Conservation (phyloP, 805 yeast species). For the Sporopachydermia lactativora region DNA sequence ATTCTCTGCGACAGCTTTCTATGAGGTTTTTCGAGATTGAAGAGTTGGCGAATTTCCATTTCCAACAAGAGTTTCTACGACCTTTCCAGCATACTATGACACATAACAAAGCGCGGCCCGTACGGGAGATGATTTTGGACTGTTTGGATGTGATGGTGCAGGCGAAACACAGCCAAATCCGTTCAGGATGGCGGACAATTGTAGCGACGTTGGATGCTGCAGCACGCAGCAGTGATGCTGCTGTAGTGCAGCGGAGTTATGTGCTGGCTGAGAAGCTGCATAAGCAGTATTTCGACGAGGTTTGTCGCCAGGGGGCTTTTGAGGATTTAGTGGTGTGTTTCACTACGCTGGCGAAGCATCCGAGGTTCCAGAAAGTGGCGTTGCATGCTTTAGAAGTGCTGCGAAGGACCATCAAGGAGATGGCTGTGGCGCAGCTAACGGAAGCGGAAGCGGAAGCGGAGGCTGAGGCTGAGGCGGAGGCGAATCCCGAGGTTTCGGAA, state of each 20-base stretch:
- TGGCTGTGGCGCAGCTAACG: slow-evolving; percentile 14
- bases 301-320: slow-evolving; percentile 56
- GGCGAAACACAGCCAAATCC: slow-evolving; percentile 57
- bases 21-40: slow-evolving; percentile 88
- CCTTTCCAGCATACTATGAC: slow-evolving; percentile 76
- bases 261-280: slow-evolving; percentile 49
- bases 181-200: slow-evolving; percentile 92
- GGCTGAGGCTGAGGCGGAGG: slow-evolving; percentile 12
- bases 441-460: slow-evolving; percentile 9
- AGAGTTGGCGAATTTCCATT: slow-evolving; percentile 88
- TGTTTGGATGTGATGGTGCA: slow-evolving; percentile 77
- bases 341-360: slow-evolving; percentile 73
- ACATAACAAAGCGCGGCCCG: slow-evolving; percentile 52
- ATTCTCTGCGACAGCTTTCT: slow-evolving; percentile 83
- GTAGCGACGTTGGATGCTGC: slow-evolving; percentile 66
- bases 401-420: slow-evolving; percentile 37
- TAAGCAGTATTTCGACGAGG: slow-evolving; percentile 43
- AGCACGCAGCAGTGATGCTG: slow-evolving; percentile 44
- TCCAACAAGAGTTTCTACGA: slow-evolving; percentile 83
- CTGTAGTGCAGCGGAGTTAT: slow-evolving; percentile 49
- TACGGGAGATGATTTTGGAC: slow-evolving; percentile 80
- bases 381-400: slow-evolving; percentile 70
- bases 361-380: slow-evolving; percentile 64
- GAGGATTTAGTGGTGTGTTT: slow-evolving; percentile 57
- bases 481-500: slow-evolving; percentile 4